A percentile compares a stretch with the other conserved stretches of the same genome.
Conservation (phyloP, 768 basidiomycete genomes). For the Hericium rajendrae region DNA sequence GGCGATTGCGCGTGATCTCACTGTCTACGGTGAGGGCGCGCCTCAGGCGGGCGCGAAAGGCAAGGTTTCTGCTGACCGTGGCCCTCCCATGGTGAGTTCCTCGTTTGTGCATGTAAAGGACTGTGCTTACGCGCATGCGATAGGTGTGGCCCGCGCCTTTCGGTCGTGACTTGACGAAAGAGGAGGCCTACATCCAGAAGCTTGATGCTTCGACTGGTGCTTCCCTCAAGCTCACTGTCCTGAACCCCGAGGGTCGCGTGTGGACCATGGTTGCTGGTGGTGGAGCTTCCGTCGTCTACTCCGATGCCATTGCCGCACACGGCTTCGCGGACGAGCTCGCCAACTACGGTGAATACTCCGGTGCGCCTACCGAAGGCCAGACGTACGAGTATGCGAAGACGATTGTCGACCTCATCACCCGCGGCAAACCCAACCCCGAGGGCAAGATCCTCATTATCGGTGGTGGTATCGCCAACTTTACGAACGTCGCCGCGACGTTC, state of each 20-base stretch:
- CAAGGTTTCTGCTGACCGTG: slow-evolving; percentile 76
- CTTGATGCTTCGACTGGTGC: slow-evolving; percentile 96
- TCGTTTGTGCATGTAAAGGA: not conserved
- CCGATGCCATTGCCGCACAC: slow-evolving; percentile 79
- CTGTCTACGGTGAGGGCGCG: slow-evolving; percentile 52
- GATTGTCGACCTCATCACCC: slow-evolving; percentile 93
- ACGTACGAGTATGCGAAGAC: slow-evolving; percentile 99
- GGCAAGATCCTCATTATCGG: slow-evolving; percentile 99
- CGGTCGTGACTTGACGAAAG: slow-evolving; percentile 95
- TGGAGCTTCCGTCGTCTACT: slow-evolving; percentile 65
- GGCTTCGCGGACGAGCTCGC: slow-evolving; percentile 96
- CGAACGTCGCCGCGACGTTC: slow-evolving; percentile 98
- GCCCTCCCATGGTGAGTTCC: slow-evolving; percentile 81
- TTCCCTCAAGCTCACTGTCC: slow-evolving; percentile 93
- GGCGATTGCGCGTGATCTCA: slow-evolving; percentile 91
- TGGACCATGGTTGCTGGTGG: slow-evolving; percentile 99
- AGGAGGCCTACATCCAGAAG: slow-evolving; percentile 99
- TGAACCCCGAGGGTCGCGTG: slow-evolving; percentile 89
- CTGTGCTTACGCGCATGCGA: not conserved
- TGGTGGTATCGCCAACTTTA: slow-evolving; percentile 99
- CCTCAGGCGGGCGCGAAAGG: slow-evolving; percentile 32
- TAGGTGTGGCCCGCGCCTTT: slow-evolving; percentile 88
- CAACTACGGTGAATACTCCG: slow-evolving; percentile 99
- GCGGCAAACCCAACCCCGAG: slow-evolving; percentile 68
- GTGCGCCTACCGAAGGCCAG: slow-evolving; percentile 95